Base-by-base conservation (phyloP, 2,329 filamentous ascomycete genomes). In the Didymosphaeria variabile region DNA sequence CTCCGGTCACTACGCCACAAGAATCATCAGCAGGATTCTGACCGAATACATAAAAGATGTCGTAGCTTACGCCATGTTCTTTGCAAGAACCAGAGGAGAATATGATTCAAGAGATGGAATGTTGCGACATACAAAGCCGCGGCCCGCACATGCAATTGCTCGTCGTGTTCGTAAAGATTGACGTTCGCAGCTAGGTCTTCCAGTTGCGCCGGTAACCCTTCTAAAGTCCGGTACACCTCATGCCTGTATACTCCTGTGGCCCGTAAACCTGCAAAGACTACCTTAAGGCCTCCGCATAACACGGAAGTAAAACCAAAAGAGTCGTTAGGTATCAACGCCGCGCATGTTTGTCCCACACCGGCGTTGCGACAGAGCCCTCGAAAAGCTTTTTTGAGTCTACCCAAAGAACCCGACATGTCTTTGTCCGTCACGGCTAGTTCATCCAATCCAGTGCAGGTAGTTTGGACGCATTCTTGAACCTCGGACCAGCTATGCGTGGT, bases 21-120 rank as follows among this genome's bases (percentile, higher is more conserved):
- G 23, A 44, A 9, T 40, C 45, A 21, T 57, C 21, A 36, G 19
- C 15, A 21, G 19, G 26, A 29, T 2, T 29, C 6, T 6, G 26
- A 29, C 26, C 26, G 2, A 2, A 29, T 29, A 29, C 6, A 29
- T 6, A 29, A 29, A 29, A 29, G 26, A 2, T 29, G 26, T 29
- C 6, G 26, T 29, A 29, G 42, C 56, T 57, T 40, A 60, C 57
- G 36, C 36, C 40, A 57, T 19, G 44, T 21, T 34, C 53, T 60
- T 26, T 60, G 57, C 21, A 58, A 17, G 17, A 63, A 60, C 61
- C 57, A 63, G 4, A 47, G 23, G 17, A 63, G 34, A n/a, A 63
- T 63, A 19, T 63, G 50, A 17, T 54, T 53, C n/a, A 63, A 45
- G 19, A 57, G 36, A 0, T 47, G 34, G 57, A 60, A 63, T 3